Percentiles rank a stretch among this genome's conserved stretches.
Conservation (phyloP, 768 basidiomycete genomes). For the Amyloporia xantha region DNA sequence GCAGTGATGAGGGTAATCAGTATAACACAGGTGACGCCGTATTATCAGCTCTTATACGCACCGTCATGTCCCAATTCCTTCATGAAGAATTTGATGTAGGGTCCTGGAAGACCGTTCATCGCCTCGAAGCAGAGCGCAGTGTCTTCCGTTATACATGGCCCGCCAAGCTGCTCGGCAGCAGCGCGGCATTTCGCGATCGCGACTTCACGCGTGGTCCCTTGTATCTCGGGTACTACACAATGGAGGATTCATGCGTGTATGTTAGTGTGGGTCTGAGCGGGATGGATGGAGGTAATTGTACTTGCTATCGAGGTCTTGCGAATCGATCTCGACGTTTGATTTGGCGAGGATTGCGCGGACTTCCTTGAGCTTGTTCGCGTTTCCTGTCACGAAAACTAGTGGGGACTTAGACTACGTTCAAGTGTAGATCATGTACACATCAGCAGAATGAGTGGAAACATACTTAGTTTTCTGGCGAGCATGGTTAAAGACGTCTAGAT, state of each 20-base stretch:
- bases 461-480: not conserved
- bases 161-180: slow-evolving; percentile 73
- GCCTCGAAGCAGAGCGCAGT: slow-evolving; percentile 92
- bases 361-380: slow-evolving; percentile 87
- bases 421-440: not conserved
- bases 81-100: slow-evolving; percentile 95
- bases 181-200: slow-evolving; percentile 79
- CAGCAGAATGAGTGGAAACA: not conserved
- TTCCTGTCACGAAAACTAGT: slow-evolving; percentile 90
- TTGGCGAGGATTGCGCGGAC: slow-evolving; percentile 75
- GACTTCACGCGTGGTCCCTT: slow-evolving; percentile 89
- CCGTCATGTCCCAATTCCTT: slow-evolving; percentile 80
- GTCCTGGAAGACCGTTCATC: slow-evolving; percentile 86
- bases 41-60: slow-evolving; percentile 17
- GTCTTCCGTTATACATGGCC: slow-evolving; percentile 78
- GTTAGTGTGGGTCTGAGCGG: not conserved
- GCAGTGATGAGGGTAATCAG: not conserved
- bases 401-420: not conserved
- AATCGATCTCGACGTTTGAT: slow-evolving; percentile 69
- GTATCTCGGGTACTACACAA: slow-evolving; percentile 82
- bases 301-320: slow-evolving; percentile 75
- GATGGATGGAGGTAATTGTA: slow-evolving; percentile 10
- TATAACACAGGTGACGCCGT: not conserved
- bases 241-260: not conserved
- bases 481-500: not conserved